Percentiles rank a stretch among this genome's conserved stretches.
phyloP scores from a whole-genome alignment of 257 asterid species.

The Nemophila menziesii region DNA sequence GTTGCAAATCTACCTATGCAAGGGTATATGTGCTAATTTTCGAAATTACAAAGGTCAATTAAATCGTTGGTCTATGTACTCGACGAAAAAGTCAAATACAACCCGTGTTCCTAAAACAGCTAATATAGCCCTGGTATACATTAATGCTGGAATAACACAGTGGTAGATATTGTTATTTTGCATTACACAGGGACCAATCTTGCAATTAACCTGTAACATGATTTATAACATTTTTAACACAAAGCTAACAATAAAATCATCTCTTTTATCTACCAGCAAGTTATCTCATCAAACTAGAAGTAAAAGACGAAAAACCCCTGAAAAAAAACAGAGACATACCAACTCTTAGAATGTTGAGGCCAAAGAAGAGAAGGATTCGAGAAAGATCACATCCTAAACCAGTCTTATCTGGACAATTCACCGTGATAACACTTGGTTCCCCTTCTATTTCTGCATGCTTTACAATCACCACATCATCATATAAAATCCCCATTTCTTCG shows the following conservation, averaged over 20 bases:
- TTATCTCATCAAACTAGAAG: not conserved
- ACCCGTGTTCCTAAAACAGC: too few relatives aligned
- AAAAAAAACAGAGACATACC: constrained; percentile 44
- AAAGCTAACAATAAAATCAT: not conserved
- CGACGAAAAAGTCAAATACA: too few relatives aligned
- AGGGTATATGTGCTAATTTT: too few relatives aligned
- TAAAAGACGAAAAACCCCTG: not conserved
- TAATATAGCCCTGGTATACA: too few relatives aligned
- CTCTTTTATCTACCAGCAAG: not conserved
- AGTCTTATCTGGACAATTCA: constrained; percentile 84
- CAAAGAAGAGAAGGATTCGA: constrained; percentile 77
- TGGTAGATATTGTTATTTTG: too few relatives aligned
- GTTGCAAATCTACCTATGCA: too few relatives aligned
- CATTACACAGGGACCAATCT: too few relatives aligned
- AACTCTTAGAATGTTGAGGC: constrained; percentile 58
- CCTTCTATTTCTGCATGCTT: constrained; percentile 54
- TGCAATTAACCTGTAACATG: too few relatives aligned
- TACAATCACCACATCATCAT: constrained; percentile 65
- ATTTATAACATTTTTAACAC: not conserved
- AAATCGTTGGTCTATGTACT: too few relatives aligned
- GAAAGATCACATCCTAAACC: constrained; percentile 87
- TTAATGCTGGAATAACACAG: too few relatives aligned
- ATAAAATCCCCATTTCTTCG: constrained; percentile 41
- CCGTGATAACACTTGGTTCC: constrained; percentile 70
- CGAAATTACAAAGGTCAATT: too few relatives aligned